These are phyloP conservation scores for Suillus occidentalis DNA, from an alignment of 768 basidiomycete genomes.

Conservation along the genomic window DNA sequence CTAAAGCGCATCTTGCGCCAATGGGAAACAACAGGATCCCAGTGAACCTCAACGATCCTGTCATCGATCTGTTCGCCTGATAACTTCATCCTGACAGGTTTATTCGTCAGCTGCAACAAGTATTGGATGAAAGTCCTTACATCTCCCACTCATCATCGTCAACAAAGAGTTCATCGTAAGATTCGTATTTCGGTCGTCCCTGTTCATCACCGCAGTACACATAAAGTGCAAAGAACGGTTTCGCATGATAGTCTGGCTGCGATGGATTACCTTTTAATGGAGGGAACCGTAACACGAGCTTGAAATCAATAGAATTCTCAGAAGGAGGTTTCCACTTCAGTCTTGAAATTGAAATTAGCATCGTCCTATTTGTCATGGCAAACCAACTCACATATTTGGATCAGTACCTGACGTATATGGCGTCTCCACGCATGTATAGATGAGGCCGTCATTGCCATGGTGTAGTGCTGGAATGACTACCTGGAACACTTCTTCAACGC, in stretches of 20 bases:
- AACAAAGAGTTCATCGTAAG: conserved; percentile 82
- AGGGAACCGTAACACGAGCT: conserved; percentile 92
- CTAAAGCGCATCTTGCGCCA: conserved; percentile 95
- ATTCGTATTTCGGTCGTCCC: conserved; percentile 64
- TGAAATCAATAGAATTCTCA: conserved; percentile 98
- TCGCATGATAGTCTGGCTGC: conserved; percentile 77
- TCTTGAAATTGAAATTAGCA: conserved; percentile 40
- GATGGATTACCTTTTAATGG: conserved; percentile 49
- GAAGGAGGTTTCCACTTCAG: conserved; percentile 99
- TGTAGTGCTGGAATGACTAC: conserved; percentile 82
- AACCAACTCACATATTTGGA: conserved; percentile 67
- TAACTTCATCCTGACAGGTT: conserved; percentile 66
- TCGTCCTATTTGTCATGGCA: background rate
- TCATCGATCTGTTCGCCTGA: conserved; percentile 90
- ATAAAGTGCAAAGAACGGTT: conserved; percentile 82
- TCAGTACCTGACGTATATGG: conserved; percentile 86
- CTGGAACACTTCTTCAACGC: conserved; percentile 81
- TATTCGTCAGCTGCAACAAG: background rate
- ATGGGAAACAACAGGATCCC: conserved; percentile 63
- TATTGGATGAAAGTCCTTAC: conserved; percentile 46
- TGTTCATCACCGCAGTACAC: conserved; percentile 76
- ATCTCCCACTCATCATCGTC: conserved; percentile 91
- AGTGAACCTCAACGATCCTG: conserved; percentile 90
- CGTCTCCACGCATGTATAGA: conserved; percentile 90
- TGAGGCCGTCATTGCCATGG: conserved; percentile 94